Percentiles rank a stretch among this genome's conserved stretches.
Conservation (phyloP, 139 green algal genomes). For the Yamagishiella unicocca region DNA sequence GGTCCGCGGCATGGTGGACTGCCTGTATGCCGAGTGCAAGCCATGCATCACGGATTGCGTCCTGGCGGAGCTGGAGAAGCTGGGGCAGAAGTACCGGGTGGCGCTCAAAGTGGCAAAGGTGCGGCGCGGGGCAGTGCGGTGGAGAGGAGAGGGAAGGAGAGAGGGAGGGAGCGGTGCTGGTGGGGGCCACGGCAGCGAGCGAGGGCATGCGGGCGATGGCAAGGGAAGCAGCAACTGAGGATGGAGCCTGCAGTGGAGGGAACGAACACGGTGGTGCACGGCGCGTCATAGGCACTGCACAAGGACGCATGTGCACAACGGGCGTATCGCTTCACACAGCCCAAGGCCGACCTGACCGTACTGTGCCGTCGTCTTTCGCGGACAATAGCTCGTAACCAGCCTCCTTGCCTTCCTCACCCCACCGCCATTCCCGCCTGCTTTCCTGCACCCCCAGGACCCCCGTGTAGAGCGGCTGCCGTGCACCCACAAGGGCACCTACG, state of each 20-base stretch:
- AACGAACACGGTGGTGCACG: too few species aligned
- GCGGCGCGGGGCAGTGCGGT: too few species aligned
- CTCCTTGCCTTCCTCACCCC: too few species aligned
- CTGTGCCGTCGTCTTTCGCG: too few species aligned
- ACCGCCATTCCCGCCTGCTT: neutral
- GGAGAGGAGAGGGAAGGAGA: neutral
- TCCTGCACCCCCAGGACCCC: slow-evolving; percentile 79
- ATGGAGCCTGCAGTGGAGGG: too few species aligned
- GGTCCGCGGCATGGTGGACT: slow-evolving; percentile 98
- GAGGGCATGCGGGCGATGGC: neutral
- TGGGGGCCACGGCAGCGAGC: neutral
- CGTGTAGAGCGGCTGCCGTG: slow-evolving; percentile 94
- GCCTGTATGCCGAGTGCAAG: slow-evolving; percentile 98
- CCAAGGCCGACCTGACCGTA: too few species aligned
- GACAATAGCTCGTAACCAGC: too few species aligned
- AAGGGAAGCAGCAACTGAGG: too few species aligned
- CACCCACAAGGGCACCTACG: slow-evolving; percentile 97
- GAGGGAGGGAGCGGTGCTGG: neutral
- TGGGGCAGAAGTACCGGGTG: slow-evolving; percentile 98
- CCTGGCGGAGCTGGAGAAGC: slow-evolving; percentile 99
- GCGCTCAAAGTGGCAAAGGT: slow-evolving; percentile 97
- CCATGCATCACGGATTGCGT: slow-evolving; percentile 99
- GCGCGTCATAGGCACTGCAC: too few species aligned
- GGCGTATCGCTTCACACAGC: too few species aligned
- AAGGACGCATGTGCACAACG: too few species aligned